Base-by-base conservation (phyloP, 306 rosid species). In the Casuarina equisetifolia region DNA sequence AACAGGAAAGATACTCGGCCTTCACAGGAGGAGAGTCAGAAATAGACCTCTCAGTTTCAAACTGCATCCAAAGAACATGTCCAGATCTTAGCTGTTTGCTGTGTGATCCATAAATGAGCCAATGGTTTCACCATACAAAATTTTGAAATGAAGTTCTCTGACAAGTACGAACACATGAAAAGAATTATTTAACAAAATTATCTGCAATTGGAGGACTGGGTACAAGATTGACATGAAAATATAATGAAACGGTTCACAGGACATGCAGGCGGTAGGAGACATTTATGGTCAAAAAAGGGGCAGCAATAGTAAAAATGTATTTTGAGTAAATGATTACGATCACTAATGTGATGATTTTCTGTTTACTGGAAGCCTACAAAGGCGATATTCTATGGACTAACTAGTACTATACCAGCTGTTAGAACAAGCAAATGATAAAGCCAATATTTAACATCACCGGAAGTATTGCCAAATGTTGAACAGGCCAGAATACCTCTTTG, bases 1-100 rank as follows among this genome's bases (percentile, higher is more conserved):
- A 74, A 88, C 98, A 94, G 70, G 93, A 82, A 57, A 82, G 86
- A 75, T 90, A 88, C 74, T 88, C 94, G 0, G 79, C 89, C 87
- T 92, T 90, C n/a, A 83, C 81, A 71, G 90, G 92, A 50, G 84
- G 90, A 53, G 79, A 40, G 53, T 90, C 90, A 5, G 76, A 77
- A 77, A 87, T 72, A 43, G 87, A 78, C 79, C 70, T 85, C 80
- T 84, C 76, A 51, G 61, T 25, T 75, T 76, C 89, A 79, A 87
- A 87, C 98, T 94, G 90, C 82, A 85, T 13, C 32, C 32, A 25
- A 40, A 25, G n/a, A 63, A 66, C 71, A 66, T 43, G 50, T 16
- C 13, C 36, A 40, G 42, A 42, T 15, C 5, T 66, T 66, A 66
- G 71, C 71, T 40, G 16, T 66, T 66, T 40, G 5, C 55, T 67